phyloP scores from a whole-genome alignment of 2,329 filamentous ascomycete species.

The Talaromyces rugulosus region DNA sequence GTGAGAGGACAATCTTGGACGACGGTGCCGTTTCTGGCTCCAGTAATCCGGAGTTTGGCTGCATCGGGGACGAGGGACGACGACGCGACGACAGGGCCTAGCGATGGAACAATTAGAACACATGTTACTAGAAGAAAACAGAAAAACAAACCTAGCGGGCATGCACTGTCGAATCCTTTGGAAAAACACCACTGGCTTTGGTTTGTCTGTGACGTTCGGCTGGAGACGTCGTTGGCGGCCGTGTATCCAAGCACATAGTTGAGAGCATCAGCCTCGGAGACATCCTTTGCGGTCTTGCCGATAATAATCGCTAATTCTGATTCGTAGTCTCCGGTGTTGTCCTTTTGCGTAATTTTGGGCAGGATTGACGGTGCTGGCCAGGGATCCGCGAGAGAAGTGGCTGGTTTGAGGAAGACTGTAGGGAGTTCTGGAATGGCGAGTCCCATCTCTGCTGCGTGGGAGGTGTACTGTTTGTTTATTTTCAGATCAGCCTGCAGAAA shows the following conservation, averaged over 20 bases:
- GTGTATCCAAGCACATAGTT: conserved; percentile 63
- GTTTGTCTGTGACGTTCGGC: conserved; percentile 52
- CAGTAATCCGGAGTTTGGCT: conserved; percentile 30
- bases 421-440: conserved; percentile 52
- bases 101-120: conserved; percentile 4
- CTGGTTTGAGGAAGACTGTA: conserved; percentile 57
- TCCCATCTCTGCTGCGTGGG: conserved; percentile 50
- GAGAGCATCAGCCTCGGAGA: conserved; percentile 53
- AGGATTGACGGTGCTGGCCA: conserved; percentile 49
- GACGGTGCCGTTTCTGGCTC: conserved; percentile 47
- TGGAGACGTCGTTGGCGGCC: conserved; percentile 60
- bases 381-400: conserved; percentile 51
- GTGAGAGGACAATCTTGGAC: conserved; percentile 47
- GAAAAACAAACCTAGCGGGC: conserved; percentile 44
- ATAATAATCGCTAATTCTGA: conserved; percentile 57
- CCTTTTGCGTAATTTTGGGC: conserved; percentile 50
- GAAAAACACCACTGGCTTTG: conserved; percentile 56
- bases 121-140: background rate
- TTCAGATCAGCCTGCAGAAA: too few relatives aligned
- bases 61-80: conserved; percentile 28
- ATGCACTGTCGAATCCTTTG: conserved; percentile 57
- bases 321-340: conserved; percentile 57
- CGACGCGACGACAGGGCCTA: conserved; percentile 50
- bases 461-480: conserved; percentile 36
- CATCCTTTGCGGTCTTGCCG: conserved; percentile 50